These are phyloP conservation scores for Neurospora sp. DNA, from an alignment of 2,329 filamentous ascomycete species.

Conservation along the genomic window DNA sequence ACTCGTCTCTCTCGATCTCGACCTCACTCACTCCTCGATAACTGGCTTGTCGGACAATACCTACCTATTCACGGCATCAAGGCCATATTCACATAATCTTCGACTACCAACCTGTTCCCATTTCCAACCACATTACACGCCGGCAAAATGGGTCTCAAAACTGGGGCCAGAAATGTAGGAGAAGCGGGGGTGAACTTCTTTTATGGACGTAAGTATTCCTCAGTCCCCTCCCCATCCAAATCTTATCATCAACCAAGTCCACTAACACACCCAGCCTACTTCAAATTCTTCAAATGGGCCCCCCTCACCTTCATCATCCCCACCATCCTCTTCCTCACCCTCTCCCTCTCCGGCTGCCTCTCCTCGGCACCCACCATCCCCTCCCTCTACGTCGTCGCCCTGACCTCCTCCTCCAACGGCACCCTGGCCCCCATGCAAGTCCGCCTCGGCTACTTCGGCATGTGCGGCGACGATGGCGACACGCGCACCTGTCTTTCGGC, in stretches of 20 bases:
- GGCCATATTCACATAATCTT: background rate
- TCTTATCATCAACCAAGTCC: background rate
- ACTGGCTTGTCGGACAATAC: background rate
- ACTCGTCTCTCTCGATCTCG: background rate
- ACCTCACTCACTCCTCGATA: background rate
- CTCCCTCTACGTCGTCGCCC: conserved; percentile 17
- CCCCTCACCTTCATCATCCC: background rate
- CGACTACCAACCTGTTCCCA: background rate
- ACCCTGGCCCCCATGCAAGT: conserved; percentile 8
- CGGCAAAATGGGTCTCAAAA: background rate
- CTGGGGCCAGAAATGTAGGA: background rate
- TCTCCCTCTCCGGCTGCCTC: conserved; percentile 18
- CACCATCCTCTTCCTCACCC: background rate
- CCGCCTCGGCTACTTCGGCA: conserved; percentile 19
- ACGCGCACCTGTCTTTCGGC: conserved; percentile 14
- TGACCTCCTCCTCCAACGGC: conserved; percentile 11
- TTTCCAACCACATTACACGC: background rate
- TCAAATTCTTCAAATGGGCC: background rate
- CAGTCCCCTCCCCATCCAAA: background rate
- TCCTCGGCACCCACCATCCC: conserved; percentile 17
- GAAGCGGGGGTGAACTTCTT: background rate
- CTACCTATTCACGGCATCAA: background rate
- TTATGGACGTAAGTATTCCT: background rate
- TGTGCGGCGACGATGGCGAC: conserved; percentile 14
- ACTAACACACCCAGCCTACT: background rate